Percentiles rank a stretch among this genome's conserved stretches.
phyloP scores from a whole-genome alignment of 495 filamentous ascomycete species.

The Lindgomyces ingoldianus region DNA sequence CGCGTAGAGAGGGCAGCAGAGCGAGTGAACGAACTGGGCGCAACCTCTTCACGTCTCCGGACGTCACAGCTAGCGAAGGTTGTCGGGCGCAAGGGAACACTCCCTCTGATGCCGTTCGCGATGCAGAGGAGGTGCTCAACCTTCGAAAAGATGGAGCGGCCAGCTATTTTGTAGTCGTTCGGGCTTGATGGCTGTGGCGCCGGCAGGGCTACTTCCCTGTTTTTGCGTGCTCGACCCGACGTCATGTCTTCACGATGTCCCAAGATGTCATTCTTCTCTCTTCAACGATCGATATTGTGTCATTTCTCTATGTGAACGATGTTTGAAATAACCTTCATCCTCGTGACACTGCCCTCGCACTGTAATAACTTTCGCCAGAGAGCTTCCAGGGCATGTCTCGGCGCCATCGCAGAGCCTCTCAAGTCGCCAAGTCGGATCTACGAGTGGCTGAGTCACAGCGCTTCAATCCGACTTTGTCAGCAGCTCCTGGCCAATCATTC shows the following conservation, averaged over 20 bases:
- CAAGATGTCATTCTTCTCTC: not conserved
- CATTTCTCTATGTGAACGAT: too few species aligned
- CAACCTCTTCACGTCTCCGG: constrained; percentile 20
- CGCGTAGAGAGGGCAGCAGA: constrained; percentile 17
- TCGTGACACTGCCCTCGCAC: not conserved
- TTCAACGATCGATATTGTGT: not conserved
- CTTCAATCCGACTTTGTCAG: constrained; percentile 8
- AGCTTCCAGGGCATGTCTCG: not conserved
- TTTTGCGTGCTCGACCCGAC: constrained; percentile 19
- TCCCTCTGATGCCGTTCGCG: constrained; percentile 23
- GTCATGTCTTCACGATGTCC: constrained; percentile 2
- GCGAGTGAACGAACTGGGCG: constrained; percentile 1
- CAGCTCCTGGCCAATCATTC: constrained; percentile 29
- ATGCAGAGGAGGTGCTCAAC: constrained; percentile 33
- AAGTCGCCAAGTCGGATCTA: constrained; percentile 6
- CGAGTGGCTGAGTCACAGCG: constrained; percentile 33
- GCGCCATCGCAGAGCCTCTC: not conserved
- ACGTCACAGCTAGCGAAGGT: constrained; percentile 12
- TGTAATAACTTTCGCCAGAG: not conserved
- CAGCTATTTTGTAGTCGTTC: constrained; percentile 36
- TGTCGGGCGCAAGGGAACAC: constrained; percentile 38
- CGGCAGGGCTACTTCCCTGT: constrained; percentile 25
- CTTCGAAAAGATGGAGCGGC: constrained; percentile 10
- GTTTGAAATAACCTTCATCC: too few species aligned
- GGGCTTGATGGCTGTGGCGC: constrained; percentile 15